Conservation (phyloP, 2,329 filamentous ascomycete species). For the Ceratocystis colombiana region DNA sequence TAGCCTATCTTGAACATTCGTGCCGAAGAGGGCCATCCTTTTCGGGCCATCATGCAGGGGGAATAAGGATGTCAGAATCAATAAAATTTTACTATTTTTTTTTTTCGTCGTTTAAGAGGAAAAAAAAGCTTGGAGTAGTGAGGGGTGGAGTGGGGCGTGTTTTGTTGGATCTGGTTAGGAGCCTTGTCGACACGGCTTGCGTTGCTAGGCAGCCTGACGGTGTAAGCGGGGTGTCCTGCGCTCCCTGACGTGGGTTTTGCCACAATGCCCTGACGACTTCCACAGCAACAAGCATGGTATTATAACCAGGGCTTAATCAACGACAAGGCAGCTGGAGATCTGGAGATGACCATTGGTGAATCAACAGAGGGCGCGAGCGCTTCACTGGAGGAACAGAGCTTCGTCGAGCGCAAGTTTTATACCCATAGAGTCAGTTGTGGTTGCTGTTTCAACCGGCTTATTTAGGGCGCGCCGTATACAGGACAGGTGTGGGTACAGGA, state of each 20-base stretch:
- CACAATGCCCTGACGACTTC: slow-evolving; percentile 5
- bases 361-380: not conserved
- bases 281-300: not conserved
- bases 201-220: slow-evolving; percentile 4
- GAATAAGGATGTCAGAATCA: not conserved
- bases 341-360: too few relatives aligned
- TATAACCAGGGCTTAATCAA: not conserved
- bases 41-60: slow-evolving; percentile 4
- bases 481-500: not conserved
- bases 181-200: slow-evolving; percentile 5
- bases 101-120: not conserved
- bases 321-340: too few relatives aligned
- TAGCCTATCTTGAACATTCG: not conserved
- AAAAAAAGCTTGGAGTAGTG: not conserved
- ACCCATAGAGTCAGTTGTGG: not conserved
- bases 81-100: not conserved
- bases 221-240: not conserved
- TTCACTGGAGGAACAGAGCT: not conserved
- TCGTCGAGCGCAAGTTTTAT: not conserved
- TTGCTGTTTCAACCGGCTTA: slow-evolving; percentile 9
- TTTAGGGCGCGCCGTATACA: not conserved
- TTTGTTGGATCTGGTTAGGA: not conserved
- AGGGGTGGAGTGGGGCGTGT: not conserved
- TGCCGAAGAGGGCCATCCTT: not conserved
- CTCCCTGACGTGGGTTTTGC: not conserved